phyloP scores from a whole-genome alignment of 2,329 filamentous ascomycete species.

The Cladosporium sp. region DNA sequence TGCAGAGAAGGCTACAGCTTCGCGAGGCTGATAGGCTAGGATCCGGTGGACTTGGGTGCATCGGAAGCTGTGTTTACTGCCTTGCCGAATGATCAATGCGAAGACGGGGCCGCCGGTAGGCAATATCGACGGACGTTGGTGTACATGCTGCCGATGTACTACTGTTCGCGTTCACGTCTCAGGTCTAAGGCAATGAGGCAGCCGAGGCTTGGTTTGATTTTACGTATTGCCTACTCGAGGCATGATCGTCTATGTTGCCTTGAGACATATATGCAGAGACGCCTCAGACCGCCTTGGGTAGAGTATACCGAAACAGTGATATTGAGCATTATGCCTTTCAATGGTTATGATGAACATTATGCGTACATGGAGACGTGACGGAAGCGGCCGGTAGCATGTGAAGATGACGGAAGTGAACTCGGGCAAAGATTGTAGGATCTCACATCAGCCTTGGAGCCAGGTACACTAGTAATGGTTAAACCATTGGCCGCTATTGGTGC shows the following conservation, averaged over 20 bases:
- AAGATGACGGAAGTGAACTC: neutral
- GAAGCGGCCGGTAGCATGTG: neutral
- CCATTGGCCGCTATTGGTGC: conserved; percentile 5
- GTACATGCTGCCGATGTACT: neutral
- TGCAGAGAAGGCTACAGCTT: neutral
- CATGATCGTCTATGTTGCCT: neutral
- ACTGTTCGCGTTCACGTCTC: neutral
- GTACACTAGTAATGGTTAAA: neutral
- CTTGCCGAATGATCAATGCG: neutral
- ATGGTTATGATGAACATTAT: neutral
- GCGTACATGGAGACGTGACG: neutral
- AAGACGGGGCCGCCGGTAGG: conserved; percentile 3
- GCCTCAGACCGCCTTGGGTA: neutral
- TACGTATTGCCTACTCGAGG: neutral
- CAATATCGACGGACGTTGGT: neutral
- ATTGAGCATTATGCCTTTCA: neutral
- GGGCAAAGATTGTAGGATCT: neutral
- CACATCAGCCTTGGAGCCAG: conserved; percentile 2
- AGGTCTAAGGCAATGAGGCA: neutral
- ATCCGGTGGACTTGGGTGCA: neutral
- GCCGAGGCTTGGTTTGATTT: conserved; percentile 1
- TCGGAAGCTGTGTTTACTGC: neutral
- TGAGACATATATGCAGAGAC: neutral
- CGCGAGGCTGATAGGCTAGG: neutral
- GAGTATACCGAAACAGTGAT: neutral